Evolutionary conservation across 345 rosid species (phyloP), one percentile per base, ranked within the genome.

Genomic region (Arabidopsis thaliana): DNA sequence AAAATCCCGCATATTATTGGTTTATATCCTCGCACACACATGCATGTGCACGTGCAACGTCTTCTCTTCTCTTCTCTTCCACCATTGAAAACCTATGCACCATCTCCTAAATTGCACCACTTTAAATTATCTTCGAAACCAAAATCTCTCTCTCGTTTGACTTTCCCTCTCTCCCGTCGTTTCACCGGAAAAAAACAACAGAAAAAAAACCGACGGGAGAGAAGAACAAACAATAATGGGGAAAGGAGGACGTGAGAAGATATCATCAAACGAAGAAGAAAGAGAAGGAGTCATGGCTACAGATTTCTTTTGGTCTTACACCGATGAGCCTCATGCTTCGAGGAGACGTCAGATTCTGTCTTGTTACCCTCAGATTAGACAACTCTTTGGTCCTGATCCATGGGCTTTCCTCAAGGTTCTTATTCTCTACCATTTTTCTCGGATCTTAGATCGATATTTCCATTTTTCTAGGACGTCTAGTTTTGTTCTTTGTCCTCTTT

Each of bases 261-360:
- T 25, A 44, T 76, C 72, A 53, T 73, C 69, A 46, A 75, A 61
- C 33, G 68, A 79, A 6, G 76, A 76, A 30, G 85, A 1, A 73
- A 45, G 50, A 48, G 71, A 32, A 73, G 77, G 65, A 44, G 89
- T 83, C 20, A 82, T 89, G 98, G 96, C 92, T 3, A 75, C 83
- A 1, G 96, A 91, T 66, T 91, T 93, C 83, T 93, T 91, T 79
- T 91, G 97, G 98, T 93, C 97, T 14, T 93, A 89, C 38, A 91
- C 91, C 0, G 98, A 91, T 64, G 98, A 93, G 79, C 98, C 97
- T 74, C 96, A 91, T 41, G 87, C 96, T 67, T 84, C 93, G 0
- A 80, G 97, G 57, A 72, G 98, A 64, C 82, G 84, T 40, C 92
- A 88, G 85, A 93, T 93, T 86, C 92, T 91, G 81, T 93, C 97